Conservation (phyloP, 2,329 filamentous ascomycete species). For the Leptographium galeiforme region DNA sequence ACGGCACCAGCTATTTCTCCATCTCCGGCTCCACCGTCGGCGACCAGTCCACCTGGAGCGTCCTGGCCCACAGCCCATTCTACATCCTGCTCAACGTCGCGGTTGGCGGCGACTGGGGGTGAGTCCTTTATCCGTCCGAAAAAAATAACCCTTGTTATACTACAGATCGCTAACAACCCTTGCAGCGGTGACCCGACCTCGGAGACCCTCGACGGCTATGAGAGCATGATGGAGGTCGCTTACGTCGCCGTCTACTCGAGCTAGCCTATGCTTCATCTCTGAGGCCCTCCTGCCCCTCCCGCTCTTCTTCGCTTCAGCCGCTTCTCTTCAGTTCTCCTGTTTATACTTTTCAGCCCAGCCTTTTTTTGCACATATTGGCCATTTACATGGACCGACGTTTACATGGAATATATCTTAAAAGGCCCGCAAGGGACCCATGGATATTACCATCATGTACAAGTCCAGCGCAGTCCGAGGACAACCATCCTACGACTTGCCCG, state of each 20-base stretch:
- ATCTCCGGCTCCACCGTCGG: constrained; percentile 29
- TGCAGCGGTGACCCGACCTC: constrained; percentile 28
- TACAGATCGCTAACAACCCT: constrained; percentile 1
- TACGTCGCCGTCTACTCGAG: constrained; percentile 16
- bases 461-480: background rate
- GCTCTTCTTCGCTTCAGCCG: background rate
- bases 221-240: constrained; percentile 16
- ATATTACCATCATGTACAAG: background rate
- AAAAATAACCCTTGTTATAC: too few relatives aligned
- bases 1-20: constrained; percentile 28
- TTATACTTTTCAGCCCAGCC: background rate
- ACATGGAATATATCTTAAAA: background rate
- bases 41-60: constrained; percentile 28
- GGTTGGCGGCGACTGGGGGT: constrained; percentile 34
- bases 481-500: background rate
- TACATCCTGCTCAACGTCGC: constrained; percentile 40
- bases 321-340: background rate
- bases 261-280: background rate
- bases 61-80: constrained; percentile 31
- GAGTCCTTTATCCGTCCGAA: constrained; percentile 20
- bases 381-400: background rate
- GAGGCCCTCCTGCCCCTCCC: background rate
- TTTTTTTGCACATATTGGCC: constrained; percentile 1
- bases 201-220: constrained; percentile 13
- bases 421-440: background rate